Conservation (phyloP, 768 basidiomycete genomes). For the Tylopilus intermedius region DNA sequence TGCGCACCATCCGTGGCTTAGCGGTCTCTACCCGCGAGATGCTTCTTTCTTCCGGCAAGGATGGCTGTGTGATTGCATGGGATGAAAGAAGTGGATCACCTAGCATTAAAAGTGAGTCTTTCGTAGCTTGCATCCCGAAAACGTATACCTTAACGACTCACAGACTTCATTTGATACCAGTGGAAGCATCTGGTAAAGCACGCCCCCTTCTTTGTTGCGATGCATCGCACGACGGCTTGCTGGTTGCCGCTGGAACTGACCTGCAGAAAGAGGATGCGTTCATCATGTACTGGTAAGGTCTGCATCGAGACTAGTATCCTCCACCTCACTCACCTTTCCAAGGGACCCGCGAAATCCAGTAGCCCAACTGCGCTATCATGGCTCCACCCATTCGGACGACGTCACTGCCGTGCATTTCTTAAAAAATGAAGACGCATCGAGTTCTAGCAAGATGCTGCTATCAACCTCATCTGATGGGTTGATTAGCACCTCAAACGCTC, state of each 20-base stretch:
- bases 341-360: constrained; percentile 85
- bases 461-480: constrained; percentile 85
- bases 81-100: constrained; percentile 55
- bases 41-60: constrained; percentile 64
- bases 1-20: constrained; percentile 42
- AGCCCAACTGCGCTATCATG: constrained; percentile 66
- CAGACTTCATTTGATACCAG: constrained; percentile 32
- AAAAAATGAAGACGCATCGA: constrained; percentile 27
- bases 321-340: constrained; percentile 8
- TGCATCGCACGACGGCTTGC: constrained; percentile 61
- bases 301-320: not conserved
- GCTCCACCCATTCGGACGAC: constrained; percentile 90
- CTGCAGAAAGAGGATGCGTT: constrained; percentile 75
- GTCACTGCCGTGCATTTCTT: constrained; percentile 69
- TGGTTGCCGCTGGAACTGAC: constrained; percentile 80
- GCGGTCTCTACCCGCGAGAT: constrained; percentile 38
- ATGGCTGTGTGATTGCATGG: constrained; percentile 71
- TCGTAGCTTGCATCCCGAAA: not conserved
- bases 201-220: constrained; percentile 61
- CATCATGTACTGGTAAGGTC: constrained; percentile 73
- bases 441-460: constrained; percentile 48
- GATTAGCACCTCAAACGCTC: constrained; percentile 61
- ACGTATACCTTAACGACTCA: constrained; percentile 35
- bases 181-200: constrained; percentile 42
- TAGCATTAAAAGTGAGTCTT: constrained; percentile 55